Base-by-base conservation (phyloP, 2,329 filamentous ascomycete genomes). In the Colletotrichum tropicicola region DNA sequence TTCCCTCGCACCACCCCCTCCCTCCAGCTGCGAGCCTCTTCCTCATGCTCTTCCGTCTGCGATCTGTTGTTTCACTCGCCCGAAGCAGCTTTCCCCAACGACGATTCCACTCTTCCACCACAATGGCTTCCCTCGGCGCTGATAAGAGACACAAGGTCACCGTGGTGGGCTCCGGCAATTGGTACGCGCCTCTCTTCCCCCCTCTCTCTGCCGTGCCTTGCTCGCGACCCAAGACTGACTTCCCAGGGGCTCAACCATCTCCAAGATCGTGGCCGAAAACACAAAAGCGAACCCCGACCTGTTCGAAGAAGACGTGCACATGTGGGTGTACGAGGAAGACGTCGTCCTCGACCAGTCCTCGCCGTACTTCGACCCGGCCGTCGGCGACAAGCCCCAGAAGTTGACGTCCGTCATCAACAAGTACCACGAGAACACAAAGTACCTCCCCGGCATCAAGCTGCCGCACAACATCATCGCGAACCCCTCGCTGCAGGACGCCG, bases 241-340 rank as follows among this genome's bases (percentile, higher is more conserved):
- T 68, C 58, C 35, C 66, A 96, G 92, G 94, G 96, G 96, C 72
- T 97, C 94, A 66, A 97, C 96, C 65, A 98, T 99, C 79, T 90
- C 94, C 77, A 99, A 99, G 82, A 97, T 99, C 68, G 88, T 98
- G 55, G 94, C 94, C 71, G 95, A 99, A 79, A 99, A 97, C 81
- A 92, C 93, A 37, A 88, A 87, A 67, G 89, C 86, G 69, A 85
- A 97, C 80, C 85, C 89, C 9, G 87, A 93, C 28, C 75, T 98
- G 45, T 99, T 98, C 76, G 92, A 98, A 74, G 83, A 91, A 76
- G 85, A 93, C 67, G 94, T 99, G 55, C 93, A 97, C 80, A 98
- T 99, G 96, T 99, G 96, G 96, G 97, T 99, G 74, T 98, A 89
- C 76, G 96, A 99, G 80, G 96, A 99, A 79, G 88, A 97, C 23